phyloP scores from a whole-genome alignment of 176 grass and related monocot species.

The Zoysia pacifica region DNA sequence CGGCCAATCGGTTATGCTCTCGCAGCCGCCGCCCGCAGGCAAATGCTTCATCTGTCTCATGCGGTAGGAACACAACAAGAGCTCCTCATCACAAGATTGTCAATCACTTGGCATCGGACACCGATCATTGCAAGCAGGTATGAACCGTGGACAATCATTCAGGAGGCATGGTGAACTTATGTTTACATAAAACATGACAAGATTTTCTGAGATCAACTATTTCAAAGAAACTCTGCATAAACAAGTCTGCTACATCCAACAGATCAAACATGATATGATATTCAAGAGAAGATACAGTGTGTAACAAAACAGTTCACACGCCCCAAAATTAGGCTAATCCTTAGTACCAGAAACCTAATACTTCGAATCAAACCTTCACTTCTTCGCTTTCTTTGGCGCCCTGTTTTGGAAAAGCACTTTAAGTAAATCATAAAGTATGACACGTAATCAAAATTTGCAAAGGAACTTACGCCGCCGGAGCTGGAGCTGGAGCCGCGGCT shows the following conservation, averaged over 20 bases:
- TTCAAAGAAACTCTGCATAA: conserved; percentile 32
- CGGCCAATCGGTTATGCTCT: too few species aligned
- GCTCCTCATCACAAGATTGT: too few species aligned
- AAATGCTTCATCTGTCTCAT: too few species aligned
- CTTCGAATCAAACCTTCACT: background rate
- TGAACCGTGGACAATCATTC: background rate
- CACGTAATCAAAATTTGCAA: too few species aligned
- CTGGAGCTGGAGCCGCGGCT: background rate
- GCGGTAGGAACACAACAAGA: too few species aligned
- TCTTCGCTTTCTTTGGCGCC: background rate
- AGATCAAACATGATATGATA: background rate
- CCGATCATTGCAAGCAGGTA: too few species aligned
- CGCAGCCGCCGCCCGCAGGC: too few species aligned
- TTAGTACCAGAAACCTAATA: background rate
- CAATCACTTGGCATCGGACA: too few species aligned
- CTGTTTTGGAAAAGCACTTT: background rate
- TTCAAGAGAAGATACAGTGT: background rate
- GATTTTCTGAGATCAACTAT: background rate
- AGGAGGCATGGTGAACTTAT: background rate
- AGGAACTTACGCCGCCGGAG: background rate
- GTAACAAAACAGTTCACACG: conserved; percentile 2
- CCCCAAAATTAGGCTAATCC: conserved; percentile 20
- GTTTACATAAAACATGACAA: background rate
- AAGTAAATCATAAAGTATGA: too few species aligned
- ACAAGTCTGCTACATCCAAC: conserved; percentile 34